Percentiles rank a stretch among this genome's conserved stretches.
phyloP scores from a whole-genome alignment of 345 rosid genomes.

The Atalantia buxifolia region DNA sequence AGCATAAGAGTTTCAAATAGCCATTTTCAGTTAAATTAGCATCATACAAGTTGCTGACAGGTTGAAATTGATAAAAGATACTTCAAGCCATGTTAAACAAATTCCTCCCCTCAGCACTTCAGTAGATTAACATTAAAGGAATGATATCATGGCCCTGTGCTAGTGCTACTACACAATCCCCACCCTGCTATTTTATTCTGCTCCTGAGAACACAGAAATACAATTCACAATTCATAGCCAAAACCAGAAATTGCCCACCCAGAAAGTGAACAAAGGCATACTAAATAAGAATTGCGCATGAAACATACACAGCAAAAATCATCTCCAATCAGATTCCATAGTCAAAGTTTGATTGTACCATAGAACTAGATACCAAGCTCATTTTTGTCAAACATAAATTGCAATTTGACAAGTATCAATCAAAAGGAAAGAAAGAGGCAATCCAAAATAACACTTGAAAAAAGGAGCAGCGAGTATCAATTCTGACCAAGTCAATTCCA shows the following conservation, averaged over 20 bases:
- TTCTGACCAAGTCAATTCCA: constrained; percentile 10
- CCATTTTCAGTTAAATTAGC: not conserved
- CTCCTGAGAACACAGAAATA: not conserved
- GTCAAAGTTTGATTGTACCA: not conserved
- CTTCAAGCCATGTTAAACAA: not conserved
- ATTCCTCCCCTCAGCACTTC: not conserved
- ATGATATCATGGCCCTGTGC: not conserved
- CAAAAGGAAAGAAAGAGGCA: not conserved
- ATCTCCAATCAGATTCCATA: not conserved
- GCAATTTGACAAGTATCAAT: constrained; percentile 6
- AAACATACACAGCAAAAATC: not conserved
- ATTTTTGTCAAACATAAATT: not conserved
- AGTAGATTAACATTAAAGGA: not conserved
- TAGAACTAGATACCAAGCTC: not conserved
- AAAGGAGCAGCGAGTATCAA: not conserved
- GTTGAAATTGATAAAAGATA: not conserved
- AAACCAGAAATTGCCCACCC: not conserved
- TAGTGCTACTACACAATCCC: not conserved
- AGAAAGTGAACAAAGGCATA: not conserved
- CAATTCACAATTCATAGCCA: not conserved
- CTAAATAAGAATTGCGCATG: not conserved
- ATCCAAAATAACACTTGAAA: not conserved
- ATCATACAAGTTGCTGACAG: not conserved
- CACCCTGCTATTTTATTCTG: not conserved
- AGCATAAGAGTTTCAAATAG: not conserved